Base-by-base conservation (phyloP, 225 moss, liverwort and hornwort species). In the Neckera pumila region DNA sequence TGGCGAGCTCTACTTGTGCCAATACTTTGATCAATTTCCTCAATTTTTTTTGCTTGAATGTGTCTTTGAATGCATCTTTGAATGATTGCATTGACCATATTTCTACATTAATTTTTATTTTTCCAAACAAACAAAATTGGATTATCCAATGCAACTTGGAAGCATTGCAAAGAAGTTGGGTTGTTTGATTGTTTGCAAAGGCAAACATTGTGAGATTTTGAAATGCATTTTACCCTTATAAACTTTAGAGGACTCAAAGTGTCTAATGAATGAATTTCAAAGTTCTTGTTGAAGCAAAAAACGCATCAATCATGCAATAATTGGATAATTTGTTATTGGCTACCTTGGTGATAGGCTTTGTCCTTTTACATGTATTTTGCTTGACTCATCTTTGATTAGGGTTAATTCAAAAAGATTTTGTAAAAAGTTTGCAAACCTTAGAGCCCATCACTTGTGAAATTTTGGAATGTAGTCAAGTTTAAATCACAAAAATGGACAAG, bases 201-300 rank as follows among this genome's bases (percentile, higher is more conserved):
- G 4, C 1, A 27, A 38, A 3, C 7, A 27, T 57, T 57, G 38
- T 16, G 17, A 25, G 54, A n/a, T 6, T 49, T 25, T 77, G 10
- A n/a, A 76, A 36, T n/a, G n/a, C 6, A 57, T 78, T 36, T 25
- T 2, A 23, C 15, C 4, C 1, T 26, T 0, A 0, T 1, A 54
- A 77, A 23, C 7, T 76, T 76, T 5, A 75, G 4, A 34, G 4
- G 5, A 53, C 0, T 53, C 34, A 76, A 22, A 21, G 23, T 76
- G 23, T 23, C 3, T 21, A 23, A 14, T 15, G 14, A 8, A 76
- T 14, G 8, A 54, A 3, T 22, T 36, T 6, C 1, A 43, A 1
- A 7, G 17, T 28, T 72, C 17, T 14, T 36, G 7, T 34, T 14
- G 9, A 53, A 8, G 4, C 20, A 75, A 75, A 75, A 4, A 20